Evolutionary conservation across 805 yeast genomes (phyloP).

Genomic region (Saturnispora saitoi): DNA sequence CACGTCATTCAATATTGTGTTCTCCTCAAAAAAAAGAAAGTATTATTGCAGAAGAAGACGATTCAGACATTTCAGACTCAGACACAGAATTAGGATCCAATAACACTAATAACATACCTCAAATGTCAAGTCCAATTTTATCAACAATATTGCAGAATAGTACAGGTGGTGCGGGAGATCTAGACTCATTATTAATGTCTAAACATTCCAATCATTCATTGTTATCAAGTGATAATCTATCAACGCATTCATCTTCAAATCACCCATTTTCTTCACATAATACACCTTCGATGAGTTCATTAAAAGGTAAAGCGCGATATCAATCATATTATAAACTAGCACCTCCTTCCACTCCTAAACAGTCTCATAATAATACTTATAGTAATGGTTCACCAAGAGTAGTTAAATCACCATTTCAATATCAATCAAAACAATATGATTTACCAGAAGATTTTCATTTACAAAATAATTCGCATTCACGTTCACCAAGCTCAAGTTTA

Average conservation of each 20-base stretch:
- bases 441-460: slow-evolving; percentile 16
- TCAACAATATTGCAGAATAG: not conserved
- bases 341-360: slow-evolving; percentile 15
- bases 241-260: slow-evolving; percentile 13
- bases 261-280: slow-evolving; percentile 10
- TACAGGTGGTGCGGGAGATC: slow-evolving; percentile 8
- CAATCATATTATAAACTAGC: slow-evolving; percentile 25
- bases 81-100: not conserved
- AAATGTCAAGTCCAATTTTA: not conserved
- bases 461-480: not conserved
- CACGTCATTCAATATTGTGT: slow-evolving; percentile 24
- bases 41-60: slow-evolving; percentile 27
- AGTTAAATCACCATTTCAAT: slow-evolving; percentile 26
- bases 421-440: slow-evolving; percentile 27
- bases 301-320: slow-evolving; percentile 26
- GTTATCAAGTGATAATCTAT: not conserved
- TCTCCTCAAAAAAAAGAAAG: slow-evolving; percentile 27
- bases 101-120: not conserved
- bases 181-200: slow-evolving; percentile 13
- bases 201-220: not conserved
- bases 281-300: slow-evolving; percentile 19
- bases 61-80: slow-evolving; percentile 6
- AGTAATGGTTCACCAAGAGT: not conserved
- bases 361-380: not conserved
- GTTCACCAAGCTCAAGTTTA: slow-evolving; percentile 6